These are phyloP conservation scores for Alloteropsis semialata DNA, from an alignment of 176 grass and related monocot species.

Conservation along the genomic window DNA sequence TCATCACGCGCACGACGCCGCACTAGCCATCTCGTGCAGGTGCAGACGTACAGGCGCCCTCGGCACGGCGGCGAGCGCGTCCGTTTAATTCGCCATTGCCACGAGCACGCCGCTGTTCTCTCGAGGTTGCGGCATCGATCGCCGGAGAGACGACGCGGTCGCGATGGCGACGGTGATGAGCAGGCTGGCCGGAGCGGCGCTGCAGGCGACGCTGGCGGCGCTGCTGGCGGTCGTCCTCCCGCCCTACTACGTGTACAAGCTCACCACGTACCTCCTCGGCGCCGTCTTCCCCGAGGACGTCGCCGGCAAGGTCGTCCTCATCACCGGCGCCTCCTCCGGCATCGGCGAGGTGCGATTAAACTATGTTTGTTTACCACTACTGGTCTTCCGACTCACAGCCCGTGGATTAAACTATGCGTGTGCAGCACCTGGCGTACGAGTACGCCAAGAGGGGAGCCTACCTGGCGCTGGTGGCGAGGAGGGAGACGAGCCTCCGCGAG, in stretches of 20 bases:
- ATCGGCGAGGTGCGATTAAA: conserved; percentile 59
- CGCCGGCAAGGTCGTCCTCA: conserved; percentile 66
- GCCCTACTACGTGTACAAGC: conserved; percentile 51
- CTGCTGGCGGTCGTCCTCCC: conserved; percentile 28
- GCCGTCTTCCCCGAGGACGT: conserved; percentile 51
- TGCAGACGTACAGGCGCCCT: no score
- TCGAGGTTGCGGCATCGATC: background rate
- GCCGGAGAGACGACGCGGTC: no score
- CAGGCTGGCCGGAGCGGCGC: background rate
- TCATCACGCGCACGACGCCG: background rate
- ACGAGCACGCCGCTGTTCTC: background rate
- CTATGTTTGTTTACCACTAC: no score
- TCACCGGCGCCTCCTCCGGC: conserved; percentile 79
- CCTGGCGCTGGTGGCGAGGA: conserved; percentile 73
- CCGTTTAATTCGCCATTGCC: background rate
- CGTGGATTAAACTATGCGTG: no score
- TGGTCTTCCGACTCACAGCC: no score
- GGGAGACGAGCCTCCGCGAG: conserved; percentile 61
- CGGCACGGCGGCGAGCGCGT: background rate
- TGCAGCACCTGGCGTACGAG: conserved; percentile 29
- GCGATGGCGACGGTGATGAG: background rate
- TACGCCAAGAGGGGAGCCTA: conserved; percentile 42
- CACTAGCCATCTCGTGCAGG: background rate
- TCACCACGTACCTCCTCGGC: conserved; percentile 44
- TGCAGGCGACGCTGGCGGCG: conserved; percentile 14